Evolutionary conservation across 1,284 basidiomycete species (phyloP), one percentile per base, ranked within the genome.

Genomic region (Sanguinoderma infundibulare): DNA sequence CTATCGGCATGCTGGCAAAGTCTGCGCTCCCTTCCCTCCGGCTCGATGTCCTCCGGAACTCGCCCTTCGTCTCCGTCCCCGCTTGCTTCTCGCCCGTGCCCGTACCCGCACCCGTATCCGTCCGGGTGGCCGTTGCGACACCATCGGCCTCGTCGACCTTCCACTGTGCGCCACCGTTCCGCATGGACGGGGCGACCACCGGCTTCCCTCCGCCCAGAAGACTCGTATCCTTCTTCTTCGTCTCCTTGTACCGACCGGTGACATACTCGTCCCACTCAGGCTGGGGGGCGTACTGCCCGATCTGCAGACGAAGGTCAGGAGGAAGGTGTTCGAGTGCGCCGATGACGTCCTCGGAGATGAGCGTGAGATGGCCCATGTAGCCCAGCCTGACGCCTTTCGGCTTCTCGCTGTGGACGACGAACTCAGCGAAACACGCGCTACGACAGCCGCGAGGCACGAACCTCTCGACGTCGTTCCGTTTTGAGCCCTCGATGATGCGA

Each of bases 311-410:
- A n/a, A 97, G 81, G 42, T 95, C 92, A 20, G 85, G 81, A 0
- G 96, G 95, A 77, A 95, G 96, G 50, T 92, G 88, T 50, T 95
- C 90, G 40, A 97, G 81, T 6, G 94, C 88, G 61, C 86, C 87
- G 70, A 96, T 88, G 26, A 96, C 90, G 70, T 96, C 95, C 73
- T 96, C 95, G 0, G 94, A 89, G 65, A 99, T 96, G 63, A 98
- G 86, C 12, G 92, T 93, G 46, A 99, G 85, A 74, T 99, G 96
- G 0, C 97, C 97, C 97, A 99, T 99, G 78, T 95, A 98, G 1
- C 96, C 96, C 44, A 96, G 76, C 20, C 95, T 87, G 32, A 92
- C 87, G 24, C 83, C 89, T 75, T 87, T 91, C 26, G 83, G 87
- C 73, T 85, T 88, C 52, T 80, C 74, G 68, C 83, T 92, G 70